Conservation (phyloP, 176 grass and related monocot genomes). For the Phragmites australis region DNA sequence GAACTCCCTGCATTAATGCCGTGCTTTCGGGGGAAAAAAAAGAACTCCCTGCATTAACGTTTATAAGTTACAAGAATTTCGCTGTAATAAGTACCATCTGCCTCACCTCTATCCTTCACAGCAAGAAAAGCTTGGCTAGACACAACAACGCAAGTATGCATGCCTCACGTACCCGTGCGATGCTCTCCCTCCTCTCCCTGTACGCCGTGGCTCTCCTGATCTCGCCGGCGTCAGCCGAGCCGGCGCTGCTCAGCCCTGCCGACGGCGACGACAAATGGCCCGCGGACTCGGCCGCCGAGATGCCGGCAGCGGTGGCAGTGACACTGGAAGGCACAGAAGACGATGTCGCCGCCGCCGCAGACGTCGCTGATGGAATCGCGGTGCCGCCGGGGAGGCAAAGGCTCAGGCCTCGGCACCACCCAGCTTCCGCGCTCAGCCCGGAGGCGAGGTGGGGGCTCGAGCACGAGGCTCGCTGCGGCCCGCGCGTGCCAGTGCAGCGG, state of each 20-base stretch:
- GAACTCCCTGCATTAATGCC: not conserved
- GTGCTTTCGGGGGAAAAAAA: too few relatives aligned
- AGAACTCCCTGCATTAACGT: not conserved
- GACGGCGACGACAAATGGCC: not conserved
- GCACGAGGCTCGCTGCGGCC: slow-evolving; percentile 52
- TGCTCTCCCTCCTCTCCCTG: not conserved
- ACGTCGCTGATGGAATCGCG: not conserved
- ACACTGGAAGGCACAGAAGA: not conserved
- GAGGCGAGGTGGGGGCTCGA: slow-evolving; percentile 42
- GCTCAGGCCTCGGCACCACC: slow-evolving; percentile 5
- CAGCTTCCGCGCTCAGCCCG: slow-evolving; percentile 37
- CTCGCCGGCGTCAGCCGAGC: not conserved
- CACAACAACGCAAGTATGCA: not conserved
- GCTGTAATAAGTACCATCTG: not conserved
- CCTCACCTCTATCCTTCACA: not conserved
- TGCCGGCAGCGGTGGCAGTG: not conserved
- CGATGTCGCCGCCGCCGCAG: not conserved
- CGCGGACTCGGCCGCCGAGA: not conserved
- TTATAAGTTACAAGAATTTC: not conserved
- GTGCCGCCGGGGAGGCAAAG: not conserved
- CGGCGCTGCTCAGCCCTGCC: not conserved
- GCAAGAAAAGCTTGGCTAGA: not conserved
- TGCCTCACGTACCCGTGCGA: not conserved
- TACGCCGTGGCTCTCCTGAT: slow-evolving; percentile 34
- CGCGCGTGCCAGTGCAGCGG: slow-evolving; percentile 27